These are phyloP conservation scores for Clavispora fructus DNA, from an alignment of 805 yeast genomes.

Conservation along the genomic window DNA sequence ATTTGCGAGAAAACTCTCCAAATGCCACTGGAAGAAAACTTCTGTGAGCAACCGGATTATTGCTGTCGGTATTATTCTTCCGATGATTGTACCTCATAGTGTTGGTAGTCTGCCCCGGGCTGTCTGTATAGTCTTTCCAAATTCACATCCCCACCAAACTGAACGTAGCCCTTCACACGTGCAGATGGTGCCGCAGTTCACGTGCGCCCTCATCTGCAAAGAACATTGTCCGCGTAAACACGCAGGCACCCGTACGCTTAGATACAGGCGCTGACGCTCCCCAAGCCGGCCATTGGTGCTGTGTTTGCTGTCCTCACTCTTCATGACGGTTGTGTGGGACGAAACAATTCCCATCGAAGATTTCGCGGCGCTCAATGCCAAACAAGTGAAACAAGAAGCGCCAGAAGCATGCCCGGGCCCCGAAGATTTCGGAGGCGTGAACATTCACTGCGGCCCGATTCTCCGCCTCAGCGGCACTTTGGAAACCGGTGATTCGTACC, in stretches of 20 bases:
- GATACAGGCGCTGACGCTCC: not conserved
- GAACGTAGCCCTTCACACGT: no score
- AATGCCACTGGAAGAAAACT: no score
- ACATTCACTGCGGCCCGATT: conserved; percentile 71
- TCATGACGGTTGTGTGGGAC: not conserved
- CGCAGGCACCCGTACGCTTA: not conserved
- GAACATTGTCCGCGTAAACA: not conserved
- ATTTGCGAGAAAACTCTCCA: no score
- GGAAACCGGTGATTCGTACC: conserved; percentile 50
- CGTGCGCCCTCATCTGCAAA: not conserved
- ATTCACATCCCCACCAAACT: no score
- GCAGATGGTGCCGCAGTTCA: no score
- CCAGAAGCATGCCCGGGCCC: conserved; percentile 28
- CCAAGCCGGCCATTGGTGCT: not conserved
- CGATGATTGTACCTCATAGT: no score
- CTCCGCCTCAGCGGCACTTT: conserved; percentile 61
- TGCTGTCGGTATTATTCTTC: no score
- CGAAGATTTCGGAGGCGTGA: conserved; percentile 27
- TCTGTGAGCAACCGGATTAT: no score
- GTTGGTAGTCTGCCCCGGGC: no score
- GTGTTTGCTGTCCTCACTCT: not conserved
- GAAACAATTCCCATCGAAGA: conserved; percentile 24
- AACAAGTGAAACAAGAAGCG: conserved; percentile 14
- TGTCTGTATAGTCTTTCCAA: no score
- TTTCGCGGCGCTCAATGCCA: conserved; percentile 23